phyloP scores from a whole-genome alignment of 2,329 filamentous ascomycete genomes.

The Pseudogymnoascus sp. region DNA sequence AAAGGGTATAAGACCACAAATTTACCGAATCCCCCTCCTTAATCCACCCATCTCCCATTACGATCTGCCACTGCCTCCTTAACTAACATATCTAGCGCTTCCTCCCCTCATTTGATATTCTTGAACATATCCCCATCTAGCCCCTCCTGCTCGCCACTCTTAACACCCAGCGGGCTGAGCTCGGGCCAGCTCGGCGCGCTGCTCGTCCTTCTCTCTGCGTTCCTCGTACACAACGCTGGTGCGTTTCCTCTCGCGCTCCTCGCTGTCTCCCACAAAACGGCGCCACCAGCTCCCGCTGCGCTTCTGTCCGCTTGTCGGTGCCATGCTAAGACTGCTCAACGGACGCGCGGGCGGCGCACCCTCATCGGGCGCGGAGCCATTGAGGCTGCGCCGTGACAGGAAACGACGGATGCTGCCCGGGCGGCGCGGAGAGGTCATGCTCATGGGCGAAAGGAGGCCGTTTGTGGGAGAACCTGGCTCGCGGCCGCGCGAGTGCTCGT shows the following conservation, averaged over 20 bases:
- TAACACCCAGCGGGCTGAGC: slow-evolving; percentile 28
- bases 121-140: slow-evolving; percentile 31
- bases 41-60: neutral
- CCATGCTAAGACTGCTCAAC: slow-evolving; percentile 21
- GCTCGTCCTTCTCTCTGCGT: slow-evolving; percentile 17
- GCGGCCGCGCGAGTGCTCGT: neutral
- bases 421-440: slow-evolving; percentile 24
- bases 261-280: slow-evolving; percentile 19
- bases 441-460: slow-evolving; percentile 19
- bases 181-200: slow-evolving; percentile 30
- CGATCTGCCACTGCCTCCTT: neutral
- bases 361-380: slow-evolving; percentile 16
- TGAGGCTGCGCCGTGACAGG: slow-evolving; percentile 31
- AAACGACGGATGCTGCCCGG: slow-evolving; percentile 33
- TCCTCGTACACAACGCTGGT: slow-evolving; percentile 25
- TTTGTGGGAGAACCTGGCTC: neutral
- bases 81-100: neutral
- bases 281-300: slow-evolving; percentile 29
- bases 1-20: slow-evolving; percentile 10
- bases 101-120: slow-evolving; percentile 27
- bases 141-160: slow-evolving; percentile 25
- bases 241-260: slow-evolving; percentile 17
- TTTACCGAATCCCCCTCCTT: slow-evolving; percentile 6
- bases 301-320: slow-evolving; percentile 21
- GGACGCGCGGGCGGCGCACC: slow-evolving; percentile 25